Base-by-base conservation (phyloP, 805 yeast species). In the Gaillardinia entomophila region DNA sequence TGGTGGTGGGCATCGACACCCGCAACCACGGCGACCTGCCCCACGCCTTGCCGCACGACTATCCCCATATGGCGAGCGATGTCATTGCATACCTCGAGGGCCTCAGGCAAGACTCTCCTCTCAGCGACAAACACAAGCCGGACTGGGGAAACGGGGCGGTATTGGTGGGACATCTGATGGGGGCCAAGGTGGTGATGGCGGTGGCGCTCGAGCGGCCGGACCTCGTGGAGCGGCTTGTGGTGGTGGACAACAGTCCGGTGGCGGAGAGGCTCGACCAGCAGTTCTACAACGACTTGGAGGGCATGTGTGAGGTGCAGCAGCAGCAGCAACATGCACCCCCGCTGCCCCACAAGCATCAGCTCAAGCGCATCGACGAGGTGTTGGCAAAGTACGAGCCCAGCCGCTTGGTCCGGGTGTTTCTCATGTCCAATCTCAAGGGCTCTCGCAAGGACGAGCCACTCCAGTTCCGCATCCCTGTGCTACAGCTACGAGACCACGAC, bases 111-210 rank as follows among this genome's bases (percentile, higher is more conserved):
- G 22, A 19, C 10, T 19, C 22, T 10, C 10, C 6, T 10, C 22
- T 19, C 8, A 6, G 6, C 10, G 16, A 8, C 5, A 11, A 6
- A 12, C 27, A 6, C 6, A 45, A 51, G 10, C 27, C 35, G 12
- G 14, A 36, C 1, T 43, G 53, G 43, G 28, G 35, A 7, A 28
- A 44, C 4, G 34, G 35, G 7, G 50, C 42, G 13, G 36, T 57
- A 2, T 41, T 61, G 17, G 53, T 64, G 14, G 82, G 83, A 0
- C 79, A 72, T 45, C 75, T 79, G 13, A 68, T 77, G 74, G 84
- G 84, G 1, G 82, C 79, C 3, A 76, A 75, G 44, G 66, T 71
- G 1, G 74, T 73, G 0, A 66, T 77, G 69, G 34, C 66, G 29
- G 61, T 64, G 1, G 53, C 73, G 0, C 46, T 77, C 22, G 44